Percentiles rank a stretch among this genome's conserved stretches.
Conservation (phyloP, 148 eudicot species). For the Rhododendron mucronatum region DNA sequence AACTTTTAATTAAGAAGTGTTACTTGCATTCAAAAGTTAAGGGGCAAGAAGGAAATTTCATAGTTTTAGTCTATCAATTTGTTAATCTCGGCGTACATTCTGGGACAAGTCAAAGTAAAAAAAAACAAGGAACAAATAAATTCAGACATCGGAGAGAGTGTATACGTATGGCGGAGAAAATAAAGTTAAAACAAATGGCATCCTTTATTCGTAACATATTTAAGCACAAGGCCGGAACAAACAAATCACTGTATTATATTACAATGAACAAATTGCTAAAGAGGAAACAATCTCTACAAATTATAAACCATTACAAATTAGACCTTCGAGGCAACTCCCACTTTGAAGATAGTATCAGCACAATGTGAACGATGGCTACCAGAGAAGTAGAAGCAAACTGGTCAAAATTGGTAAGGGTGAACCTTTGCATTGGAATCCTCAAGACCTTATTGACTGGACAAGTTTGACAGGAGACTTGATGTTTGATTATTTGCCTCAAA, state of each 20-base stretch:
- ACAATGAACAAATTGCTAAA: neutral
- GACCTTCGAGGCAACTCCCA: conserved; percentile 7
- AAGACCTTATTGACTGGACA: neutral
- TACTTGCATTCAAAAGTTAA: too few species aligned
- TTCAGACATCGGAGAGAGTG: neutral
- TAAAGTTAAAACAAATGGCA: neutral
- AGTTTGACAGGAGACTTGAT: neutral
- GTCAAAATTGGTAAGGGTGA: conserved; percentile 1
- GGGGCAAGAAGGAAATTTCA: too few species aligned
- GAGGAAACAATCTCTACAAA: neutral
- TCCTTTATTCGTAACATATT: neutral
- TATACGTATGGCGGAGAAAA: neutral
- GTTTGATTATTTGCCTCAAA: neutral
- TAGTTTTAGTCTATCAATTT: too few species aligned
- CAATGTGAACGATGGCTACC: conserved; percentile 10
- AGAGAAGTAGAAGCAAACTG: conserved; percentile 25
- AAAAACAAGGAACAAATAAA: neutral
- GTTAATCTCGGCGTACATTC: too few species aligned
- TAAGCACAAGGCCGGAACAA: neutral
- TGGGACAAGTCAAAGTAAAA: neutral
- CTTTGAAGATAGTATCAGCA: conserved; percentile 8
- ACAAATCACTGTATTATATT: neutral
- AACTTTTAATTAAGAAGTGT: too few species aligned
- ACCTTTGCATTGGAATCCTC: neutral
- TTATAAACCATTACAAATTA: neutral